Percentiles rank a stretch among this genome's conserved stretches.
Conservation (phyloP, 306 rosid species). For the Cucumis cinereus region DNA sequence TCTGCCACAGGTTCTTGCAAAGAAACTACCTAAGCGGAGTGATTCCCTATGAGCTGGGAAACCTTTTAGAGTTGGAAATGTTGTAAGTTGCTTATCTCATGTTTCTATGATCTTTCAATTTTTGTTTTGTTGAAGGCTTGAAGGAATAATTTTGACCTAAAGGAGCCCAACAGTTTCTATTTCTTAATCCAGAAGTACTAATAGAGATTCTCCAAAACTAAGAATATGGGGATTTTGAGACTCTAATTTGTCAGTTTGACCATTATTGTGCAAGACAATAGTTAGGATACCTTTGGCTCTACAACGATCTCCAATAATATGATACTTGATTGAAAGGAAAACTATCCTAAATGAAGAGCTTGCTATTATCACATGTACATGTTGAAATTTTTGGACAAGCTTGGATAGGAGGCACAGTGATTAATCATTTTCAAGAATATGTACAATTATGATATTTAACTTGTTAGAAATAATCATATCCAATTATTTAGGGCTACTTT, state of each 20-base stretch:
- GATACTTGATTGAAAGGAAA: background rate
- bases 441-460: background rate
- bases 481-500: background rate
- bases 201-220: background rate
- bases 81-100: constrained; percentile 44
- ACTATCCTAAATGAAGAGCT: background rate
- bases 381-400: background rate
- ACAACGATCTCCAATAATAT: background rate
- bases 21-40: constrained; percentile 78
- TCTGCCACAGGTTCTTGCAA: constrained; percentile 70
- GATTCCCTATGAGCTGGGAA: constrained; percentile 81
- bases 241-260: background rate
- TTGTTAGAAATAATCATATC: background rate
- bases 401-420: background rate
- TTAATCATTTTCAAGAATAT: background rate
- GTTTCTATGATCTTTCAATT: background rate
- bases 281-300: background rate
- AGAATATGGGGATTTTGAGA: background rate
- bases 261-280: background rate
- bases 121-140: background rate
- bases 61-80: constrained; percentile 56
- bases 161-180: background rate
- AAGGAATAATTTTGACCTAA: background rate
- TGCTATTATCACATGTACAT: background rate
- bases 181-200: background rate